Conservation (phyloP, 2,329 filamentous ascomycete genomes). For the Calonectria pseudoturangicola region DNA sequence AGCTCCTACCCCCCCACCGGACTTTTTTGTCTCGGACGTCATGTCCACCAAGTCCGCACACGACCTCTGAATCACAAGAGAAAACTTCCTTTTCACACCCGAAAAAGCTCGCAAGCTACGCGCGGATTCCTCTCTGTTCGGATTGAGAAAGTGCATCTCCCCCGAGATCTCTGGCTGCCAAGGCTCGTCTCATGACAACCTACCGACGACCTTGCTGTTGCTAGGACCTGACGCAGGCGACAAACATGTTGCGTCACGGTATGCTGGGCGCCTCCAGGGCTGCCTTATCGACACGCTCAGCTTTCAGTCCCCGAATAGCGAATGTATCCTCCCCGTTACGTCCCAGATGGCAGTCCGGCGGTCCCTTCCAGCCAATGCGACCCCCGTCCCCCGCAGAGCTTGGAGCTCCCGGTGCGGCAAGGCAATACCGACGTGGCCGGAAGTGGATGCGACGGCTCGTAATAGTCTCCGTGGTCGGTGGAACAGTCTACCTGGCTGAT, state of each 20-base stretch:
- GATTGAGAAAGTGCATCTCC: not conserved
- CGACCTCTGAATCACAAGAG: constrained; percentile 21
- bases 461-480: constrained; percentile 75
- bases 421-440: constrained; percentile 80
- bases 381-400: constrained; percentile 88
- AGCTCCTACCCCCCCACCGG: constrained; percentile 40
- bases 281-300: constrained; percentile 44
- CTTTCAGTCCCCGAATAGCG: constrained; percentile 58
- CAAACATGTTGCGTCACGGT: constrained; percentile 56
- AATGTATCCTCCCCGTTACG: constrained; percentile 69
- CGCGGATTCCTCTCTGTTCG: not conserved
- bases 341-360: constrained; percentile 57
- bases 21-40: constrained; percentile 52
- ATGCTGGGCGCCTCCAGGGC: constrained; percentile 51
- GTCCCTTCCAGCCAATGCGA: constrained; percentile 77
- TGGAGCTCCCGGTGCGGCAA: constrained; percentile 81
- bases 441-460: constrained; percentile 87
- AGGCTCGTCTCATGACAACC: constrained; percentile 38
- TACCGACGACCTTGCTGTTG: constrained; percentile 19
- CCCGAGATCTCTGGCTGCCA: not conserved
- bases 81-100: constrained; percentile 15
- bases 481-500: constrained; percentile 81
- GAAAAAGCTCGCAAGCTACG: not conserved
- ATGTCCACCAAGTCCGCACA: constrained; percentile 40
- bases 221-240: constrained; percentile 39